Evolutionary conservation across 2,329 filamentous ascomycete species (phyloP), one percentile per base, ranked within the genome.

Genomic region (Claviceps africana): DNA sequence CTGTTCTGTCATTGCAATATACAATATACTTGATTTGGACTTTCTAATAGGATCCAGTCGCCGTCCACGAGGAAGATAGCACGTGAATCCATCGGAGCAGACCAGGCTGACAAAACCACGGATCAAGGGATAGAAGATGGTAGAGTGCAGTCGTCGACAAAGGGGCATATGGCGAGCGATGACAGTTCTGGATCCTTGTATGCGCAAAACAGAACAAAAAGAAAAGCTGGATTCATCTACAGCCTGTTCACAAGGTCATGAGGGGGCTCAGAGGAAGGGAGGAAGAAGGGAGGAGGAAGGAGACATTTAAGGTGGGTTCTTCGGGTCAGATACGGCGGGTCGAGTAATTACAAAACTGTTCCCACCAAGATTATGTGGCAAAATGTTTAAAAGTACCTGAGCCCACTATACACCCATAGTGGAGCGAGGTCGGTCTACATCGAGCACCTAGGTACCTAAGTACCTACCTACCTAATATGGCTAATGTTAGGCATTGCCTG

Each of bases 191-290:
- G 31, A 17, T 33, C 30, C 11, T 9, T 31, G 10, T 28, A 50
- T 37, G 15, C 21, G 13, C 45, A 54, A 28, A 35, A 25, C 1
- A 37, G 54, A 9, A 56, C 35, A 22, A 55, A 53, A 48, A 55
- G 51, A 33, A 57, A 53, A 49, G 54, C 25, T 25, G 25, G 56
- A 33, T 52, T 58, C 25, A 55, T 58, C n/a, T 51, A 53, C 4
- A 51, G 50, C 11, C 28, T 55, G 5, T 54, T 58, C 42, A 52
- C 53, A n/a, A 48, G 57, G 35, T 52, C 49, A 21, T 47, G 4
- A 22, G 13, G 31, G 40, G 11, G 7, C 40, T 9, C 21, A 25
- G 17, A 15, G 31, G 13, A 21, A 10, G 17, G n/a, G 3, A 28
- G 31, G 6, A 11, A 5, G 21, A 7, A 47, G 5, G 46, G 25